Base-by-base conservation (phyloP, 371 early-diverging fungal genomes). In the Haplosporangium sp. region DNA sequence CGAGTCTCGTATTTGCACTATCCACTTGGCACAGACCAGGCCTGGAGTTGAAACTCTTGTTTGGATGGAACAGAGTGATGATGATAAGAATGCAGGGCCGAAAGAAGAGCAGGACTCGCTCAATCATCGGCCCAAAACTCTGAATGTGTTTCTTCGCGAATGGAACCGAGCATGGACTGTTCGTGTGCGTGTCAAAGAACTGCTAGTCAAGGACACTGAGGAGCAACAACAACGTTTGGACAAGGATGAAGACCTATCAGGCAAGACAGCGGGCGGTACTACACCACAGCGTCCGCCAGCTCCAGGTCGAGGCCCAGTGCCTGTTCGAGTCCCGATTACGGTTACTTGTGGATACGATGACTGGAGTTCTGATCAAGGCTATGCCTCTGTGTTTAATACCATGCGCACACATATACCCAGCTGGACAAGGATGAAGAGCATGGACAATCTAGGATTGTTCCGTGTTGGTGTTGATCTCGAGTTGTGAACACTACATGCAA, bases 81-180 rank as follows among this genome's bases (percentile, higher is more conserved):
- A 29, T 38, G 41, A 29, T 11, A 11, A 14, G 14, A 38, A 40
- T 14, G 52, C 7, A 21, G 50, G 18, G 60, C 21, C 6, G 29
- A 11, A 36, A 3, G 12, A 42, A 13, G 12, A 36, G 29, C 11
- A 8, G 16, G 20, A 48, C 2, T 5, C 42, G 9, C 23, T 69
- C 23, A 79, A 71, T 40, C 72, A 77, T 53, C 64, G 61, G 2
- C 56, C 55, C 11, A 79, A 73, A 42, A 20, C 43, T 12, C 58
- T 79, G 2, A n/a, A 62, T 42, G 56, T 59, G 6, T 66, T 41
- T 20, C 14, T 55, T 46, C 65, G 65, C 4, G 73, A 79, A 38
- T 73, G 73, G 80, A 73, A 79, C 38, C 67, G 65, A 2, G 23
- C 73, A n/a, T 72, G 72, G 79, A 18, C 29, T 2, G 69, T 65